Conservation (phyloP, 2,329 filamentous ascomycete genomes). For the Myriangium duriaei region DNA sequence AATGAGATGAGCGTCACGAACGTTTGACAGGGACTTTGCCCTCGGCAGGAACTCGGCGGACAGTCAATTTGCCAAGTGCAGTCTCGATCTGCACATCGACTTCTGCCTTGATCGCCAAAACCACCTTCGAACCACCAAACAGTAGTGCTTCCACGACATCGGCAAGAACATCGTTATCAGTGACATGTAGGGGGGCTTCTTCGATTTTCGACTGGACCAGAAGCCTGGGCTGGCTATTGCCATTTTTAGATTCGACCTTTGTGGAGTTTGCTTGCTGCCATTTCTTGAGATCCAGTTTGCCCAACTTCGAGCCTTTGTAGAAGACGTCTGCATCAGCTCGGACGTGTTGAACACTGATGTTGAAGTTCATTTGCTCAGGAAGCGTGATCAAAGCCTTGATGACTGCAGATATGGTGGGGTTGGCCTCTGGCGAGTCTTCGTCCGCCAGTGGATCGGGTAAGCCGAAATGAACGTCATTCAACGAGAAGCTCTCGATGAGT, state of each 20-base stretch:
- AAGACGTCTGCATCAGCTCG: slow-evolving; percentile 68
- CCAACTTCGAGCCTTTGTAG: slow-evolving; percentile 66
- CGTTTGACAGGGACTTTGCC: slow-evolving; percentile 85
- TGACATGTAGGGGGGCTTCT: slow-evolving; percentile 71
- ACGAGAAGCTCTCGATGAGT: slow-evolving; percentile 74
- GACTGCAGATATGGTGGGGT: slow-evolving; percentile 70
- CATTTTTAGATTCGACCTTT: slow-evolving; percentile 41
- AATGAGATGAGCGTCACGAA: slow-evolving; percentile 44
- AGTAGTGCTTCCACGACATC: slow-evolving; percentile 70
- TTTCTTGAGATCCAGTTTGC: slow-evolving; percentile 61
- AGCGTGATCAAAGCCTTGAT: slow-evolving; percentile 67
- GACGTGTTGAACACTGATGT: slow-evolving; percentile 64
- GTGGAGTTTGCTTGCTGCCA: slow-evolving; percentile 81
- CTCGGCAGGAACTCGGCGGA: slow-evolving; percentile 72
- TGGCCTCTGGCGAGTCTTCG: slow-evolving; percentile 56
- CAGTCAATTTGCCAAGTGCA: slow-evolving; percentile 63
- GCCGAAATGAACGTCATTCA: slow-evolving; percentile 74
- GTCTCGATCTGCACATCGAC: slow-evolving; percentile 78
- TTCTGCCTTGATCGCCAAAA: slow-evolving; percentile 60
- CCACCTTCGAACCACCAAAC: slow-evolving; percentile 58
- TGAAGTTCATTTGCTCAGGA: slow-evolving; percentile 78
- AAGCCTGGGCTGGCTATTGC: slow-evolving; percentile 49
- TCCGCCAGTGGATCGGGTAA: slow-evolving; percentile 71
- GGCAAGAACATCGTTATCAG: slow-evolving; percentile 64
- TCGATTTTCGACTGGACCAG: slow-evolving; percentile 64